These are phyloP conservation scores for Misopates orontium DNA, from an alignment of 257 asterid genomes.

Conservation along the genomic window DNA sequence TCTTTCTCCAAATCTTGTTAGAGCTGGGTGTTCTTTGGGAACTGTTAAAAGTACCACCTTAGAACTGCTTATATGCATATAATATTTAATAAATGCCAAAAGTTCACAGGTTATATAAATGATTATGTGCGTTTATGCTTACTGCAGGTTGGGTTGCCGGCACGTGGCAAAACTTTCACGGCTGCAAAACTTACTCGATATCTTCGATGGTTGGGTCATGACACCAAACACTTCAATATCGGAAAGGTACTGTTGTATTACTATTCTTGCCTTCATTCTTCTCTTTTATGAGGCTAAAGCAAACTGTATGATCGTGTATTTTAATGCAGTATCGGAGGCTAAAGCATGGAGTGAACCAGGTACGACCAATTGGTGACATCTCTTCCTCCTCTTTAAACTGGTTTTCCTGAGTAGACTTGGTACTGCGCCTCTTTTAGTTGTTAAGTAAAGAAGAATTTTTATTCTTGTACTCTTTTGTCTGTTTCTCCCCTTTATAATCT, in stretches of 20 bases:
- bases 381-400: constrained; percentile 25
- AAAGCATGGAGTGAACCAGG: constrained; percentile 97
- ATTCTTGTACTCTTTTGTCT: neutral
- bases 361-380: constrained; percentile 39
- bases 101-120: constrained; percentile 16
- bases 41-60: constrained; percentile 12
- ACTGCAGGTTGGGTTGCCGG: constrained; percentile 94
- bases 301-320: constrained; percentile 26
- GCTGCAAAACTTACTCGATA: constrained; percentile 98
- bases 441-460: constrained; percentile 14
- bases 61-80: constrained; percentile 14
- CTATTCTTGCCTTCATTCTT: constrained; percentile 22
- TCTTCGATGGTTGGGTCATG: constrained; percentile 99
- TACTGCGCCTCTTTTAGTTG: no score
- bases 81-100: constrained; percentile 1
- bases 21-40: constrained; percentile 20
- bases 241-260: constrained; percentile 68
- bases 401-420: constrained; percentile 21
- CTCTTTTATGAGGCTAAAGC: constrained; percentile 17
- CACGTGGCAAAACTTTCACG: constrained; percentile 98
- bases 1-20: neutral
- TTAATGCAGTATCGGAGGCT: constrained; percentile 88
- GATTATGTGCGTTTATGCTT: constrained; percentile 24
- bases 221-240: constrained; percentile 97
- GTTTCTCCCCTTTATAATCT: neutral